Evolutionary conservation across 345 rosid genomes (phyloP), one percentile per base, ranked within the genome.

Genomic region (Excoecaria cochinchinensis): DNA sequence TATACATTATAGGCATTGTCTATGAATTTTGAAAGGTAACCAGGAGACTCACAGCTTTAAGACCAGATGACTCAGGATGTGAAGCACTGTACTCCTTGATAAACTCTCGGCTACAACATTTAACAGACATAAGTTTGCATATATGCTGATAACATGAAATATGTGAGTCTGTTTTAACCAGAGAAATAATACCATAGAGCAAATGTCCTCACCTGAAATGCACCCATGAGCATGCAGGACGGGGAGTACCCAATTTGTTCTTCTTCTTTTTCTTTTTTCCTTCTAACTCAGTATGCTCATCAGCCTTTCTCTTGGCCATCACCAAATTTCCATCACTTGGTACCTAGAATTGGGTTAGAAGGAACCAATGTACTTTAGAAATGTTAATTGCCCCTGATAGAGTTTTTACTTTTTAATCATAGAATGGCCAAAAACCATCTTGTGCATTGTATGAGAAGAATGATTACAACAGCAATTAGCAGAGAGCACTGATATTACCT

Each of bases 161-260:
- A 44, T 6, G 9, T 39, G 25, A 53, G 58, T 42, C 17, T 51
- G n/a, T 3, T 17, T n/a, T 42, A 70, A 44, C 14, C 36, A 17
- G 57, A 56, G 52, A 69, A 52, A 42, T 39, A 22, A 3, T 13
- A n/a, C 8, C 52, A 3, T 2, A 3, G 15, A 44, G 13, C 19
- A 69, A 40, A 50, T 42, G 14, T 19, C 44, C 63, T 70, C 78
- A 85, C 88, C 86, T 85, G 72, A 85, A 85, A 61, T 82, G 82
- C 73, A 85, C 88, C 88, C 86, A 85, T 40, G 86, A 85, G 79
- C 88, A 83, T 2, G 88, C 84, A 48, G 88, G 88, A 67, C 86
- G 88, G 76, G 87, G 76, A 71, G 61, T 70, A 75, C 67, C 76
- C 70, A 52, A 75, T 72, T 79, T 81, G 60, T 55, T 78, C 76